A percentile compares a stretch with the other conserved stretches of the same genome.
These are phyloP conservation scores for Globisporangium rhizosaccharum DNA, from an alignment of 352 stramenopile species.

Conservation along the genomic window DNA sequence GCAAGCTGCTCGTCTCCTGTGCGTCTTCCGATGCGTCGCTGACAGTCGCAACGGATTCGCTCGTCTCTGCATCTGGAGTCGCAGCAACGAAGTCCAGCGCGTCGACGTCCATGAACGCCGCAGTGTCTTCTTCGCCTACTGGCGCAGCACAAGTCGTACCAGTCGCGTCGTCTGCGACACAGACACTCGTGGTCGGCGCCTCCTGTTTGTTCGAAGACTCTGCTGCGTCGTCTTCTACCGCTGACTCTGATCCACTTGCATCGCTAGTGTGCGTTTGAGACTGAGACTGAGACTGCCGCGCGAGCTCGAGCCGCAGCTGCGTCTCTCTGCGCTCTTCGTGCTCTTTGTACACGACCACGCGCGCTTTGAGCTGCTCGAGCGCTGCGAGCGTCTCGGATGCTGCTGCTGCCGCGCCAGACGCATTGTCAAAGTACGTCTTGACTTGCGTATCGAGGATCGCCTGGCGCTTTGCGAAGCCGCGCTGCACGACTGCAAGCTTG, in stretches of 20 bases:
- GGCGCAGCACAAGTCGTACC: conserved; percentile 8
- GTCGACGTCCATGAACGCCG: conserved; percentile 29
- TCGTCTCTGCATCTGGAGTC: too few relatives aligned
- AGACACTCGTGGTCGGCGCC: neutral
- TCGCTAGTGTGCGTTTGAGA: conserved; percentile 1
- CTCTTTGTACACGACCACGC: conserved; percentile 58
- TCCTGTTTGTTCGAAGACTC: too few relatives aligned
- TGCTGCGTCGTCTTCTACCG: too few relatives aligned
- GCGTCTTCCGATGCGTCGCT: too few relatives aligned
- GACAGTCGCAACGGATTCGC: too few relatives aligned
- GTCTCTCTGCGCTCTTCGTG: conserved; percentile 61
- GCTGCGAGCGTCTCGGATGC: conserved; percentile 30
- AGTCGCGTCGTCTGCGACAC: conserved; percentile 8
- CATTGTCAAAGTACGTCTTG: conserved; percentile 32
- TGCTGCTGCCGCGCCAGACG: conserved; percentile 20
- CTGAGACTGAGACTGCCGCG: conserved; percentile 32
- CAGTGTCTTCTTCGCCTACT: conserved; percentile 2
- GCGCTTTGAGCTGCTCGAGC: conserved; percentile 41
- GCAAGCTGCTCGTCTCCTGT: conserved; percentile 6
- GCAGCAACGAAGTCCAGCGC: neutral
- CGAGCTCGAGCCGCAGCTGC: conserved; percentile 41
- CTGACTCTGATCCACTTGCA: neutral
- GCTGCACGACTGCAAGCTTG: conserved; percentile 33
- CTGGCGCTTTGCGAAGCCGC: conserved; percentile 47
- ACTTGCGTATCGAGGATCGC: conserved; percentile 33